phyloP scores from a whole-genome alignment of 1,284 basidiomycete species.

The Volvariella surrecta region DNA sequence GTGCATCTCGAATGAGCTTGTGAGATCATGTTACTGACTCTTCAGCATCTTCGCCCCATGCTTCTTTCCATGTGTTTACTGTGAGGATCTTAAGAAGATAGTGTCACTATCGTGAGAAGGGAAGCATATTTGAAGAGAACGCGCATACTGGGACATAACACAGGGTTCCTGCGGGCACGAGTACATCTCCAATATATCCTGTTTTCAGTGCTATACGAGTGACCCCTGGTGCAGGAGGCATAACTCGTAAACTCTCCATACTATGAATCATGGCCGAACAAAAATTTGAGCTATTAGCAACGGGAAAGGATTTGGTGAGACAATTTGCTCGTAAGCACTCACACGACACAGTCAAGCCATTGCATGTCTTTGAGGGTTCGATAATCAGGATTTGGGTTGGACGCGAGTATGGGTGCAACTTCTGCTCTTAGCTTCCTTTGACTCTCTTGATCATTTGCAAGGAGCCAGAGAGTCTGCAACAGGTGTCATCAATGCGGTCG shows the following conservation, averaged over 20 bases:
- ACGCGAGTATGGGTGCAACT: constrained; percentile 26
- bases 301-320: no score
- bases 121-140: background rate
- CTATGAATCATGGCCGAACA: constrained; percentile 11
- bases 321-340: constrained; percentile 14
- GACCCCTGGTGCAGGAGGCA: constrained; percentile 39
- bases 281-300: background rate
- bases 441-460: constrained; percentile 20
- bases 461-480: constrained; percentile 18
- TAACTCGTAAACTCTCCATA: constrained; percentile 28
- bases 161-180: constrained; percentile 38
- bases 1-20: background rate
- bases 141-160: constrained; percentile 35
- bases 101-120: background rate
- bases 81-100: constrained; percentile 36
- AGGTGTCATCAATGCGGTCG: background rate
- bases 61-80: constrained; percentile 35
- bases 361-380: constrained; percentile 35
- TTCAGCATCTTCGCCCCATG: constrained; percentile 40
- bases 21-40: constrained; percentile 18
- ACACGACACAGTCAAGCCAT: constrained; percentile 42
- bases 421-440: constrained; percentile 35
- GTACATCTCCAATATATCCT: constrained; percentile 33
- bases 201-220: constrained; percentile 32
- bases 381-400: constrained; percentile 31